phyloP scores from a whole-genome alignment of 2,329 filamentous ascomycete genomes.

The Lecanicillium sp. region DNA sequence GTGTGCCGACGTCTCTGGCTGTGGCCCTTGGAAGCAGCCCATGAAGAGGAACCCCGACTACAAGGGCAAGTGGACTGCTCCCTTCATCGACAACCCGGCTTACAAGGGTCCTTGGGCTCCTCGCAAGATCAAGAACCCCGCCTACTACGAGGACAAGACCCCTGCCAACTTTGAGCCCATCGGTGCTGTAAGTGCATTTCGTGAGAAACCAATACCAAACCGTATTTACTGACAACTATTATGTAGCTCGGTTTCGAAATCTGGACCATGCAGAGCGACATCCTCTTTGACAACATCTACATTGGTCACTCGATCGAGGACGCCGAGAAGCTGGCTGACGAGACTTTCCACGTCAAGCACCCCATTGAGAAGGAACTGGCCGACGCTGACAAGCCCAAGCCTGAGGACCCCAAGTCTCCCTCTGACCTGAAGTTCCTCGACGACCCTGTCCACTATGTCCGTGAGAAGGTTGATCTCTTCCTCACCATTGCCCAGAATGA shows the following conservation, averaged over 20 bases:
- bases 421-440: constrained; percentile 80
- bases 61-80: constrained; percentile 98
- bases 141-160: constrained; percentile 94
- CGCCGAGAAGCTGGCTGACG: constrained; percentile 77
- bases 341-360: constrained; percentile 87
- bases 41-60: constrained; percentile 91
- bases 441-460: constrained; percentile 78
- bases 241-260: constrained; percentile 90
- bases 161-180: constrained; percentile 97
- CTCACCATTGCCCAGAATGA: constrained; percentile 72
- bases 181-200: constrained; percentile 66
- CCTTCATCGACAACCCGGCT: constrained; percentile 89
- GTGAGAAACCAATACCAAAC: not conserved
- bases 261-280: constrained; percentile 99
- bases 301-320: constrained; percentile 95
- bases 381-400: constrained; percentile 72
- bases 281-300: constrained; percentile 99
- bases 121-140: constrained; percentile 92
- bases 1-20: constrained; percentile 87
- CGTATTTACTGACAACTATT: constrained; percentile 12
- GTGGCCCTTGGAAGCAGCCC: constrained; percentile 85
- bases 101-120: constrained; percentile 97
- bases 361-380: constrained; percentile 73
- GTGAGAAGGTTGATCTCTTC: constrained; percentile 92
- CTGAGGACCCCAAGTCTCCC: constrained; percentile 55